Percentiles rank a stretch among this genome's conserved stretches.
These are phyloP conservation scores for Falciphora oryzae DNA, from an alignment of 2,329 filamentous ascomycete genomes.

Conservation along the genomic window DNA sequence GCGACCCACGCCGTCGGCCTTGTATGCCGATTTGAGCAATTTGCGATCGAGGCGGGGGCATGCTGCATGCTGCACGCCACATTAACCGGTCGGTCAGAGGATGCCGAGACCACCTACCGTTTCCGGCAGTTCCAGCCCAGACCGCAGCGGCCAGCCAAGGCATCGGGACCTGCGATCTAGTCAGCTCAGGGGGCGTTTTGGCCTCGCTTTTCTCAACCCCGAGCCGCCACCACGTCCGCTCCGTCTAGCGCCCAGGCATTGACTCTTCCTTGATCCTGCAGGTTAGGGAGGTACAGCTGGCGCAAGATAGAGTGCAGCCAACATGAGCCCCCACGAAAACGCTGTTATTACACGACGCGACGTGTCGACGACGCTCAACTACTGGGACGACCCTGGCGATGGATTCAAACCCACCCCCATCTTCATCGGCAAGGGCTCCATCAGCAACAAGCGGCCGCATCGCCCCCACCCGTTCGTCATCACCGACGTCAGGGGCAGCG, in stretches of 20 bases:
- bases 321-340: not conserved
- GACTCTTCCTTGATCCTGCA: too few relatives aligned
- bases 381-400: slow-evolving; percentile 34
- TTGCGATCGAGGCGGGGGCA: not conserved
- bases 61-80: not conserved
- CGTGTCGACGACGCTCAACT: slow-evolving; percentile 32
- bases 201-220: not conserved
- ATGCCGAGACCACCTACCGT: not conserved
- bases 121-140: not conserved
- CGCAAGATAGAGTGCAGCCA: not conserved
- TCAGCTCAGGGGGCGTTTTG: too few relatives aligned
- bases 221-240: too few relatives aligned
- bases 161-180: too few relatives aligned
- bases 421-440: slow-evolving; percentile 21
- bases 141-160: not conserved
- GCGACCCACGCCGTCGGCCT: not conserved
- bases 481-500: slow-evolving; percentile 42
- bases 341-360: slow-evolving; percentile 16
- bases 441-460: slow-evolving; percentile 25
- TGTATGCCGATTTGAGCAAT: not conserved
- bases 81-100: not conserved
- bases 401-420: slow-evolving; percentile 33
- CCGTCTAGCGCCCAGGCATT: too few relatives aligned
- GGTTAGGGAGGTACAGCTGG: too few relatives aligned
- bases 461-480: slow-evolving; percentile 38